These are phyloP conservation scores for Paragyromitra xinjiangensis DNA, from an alignment of 495 filamentous ascomycete genomes.

Conservation along the genomic window DNA sequence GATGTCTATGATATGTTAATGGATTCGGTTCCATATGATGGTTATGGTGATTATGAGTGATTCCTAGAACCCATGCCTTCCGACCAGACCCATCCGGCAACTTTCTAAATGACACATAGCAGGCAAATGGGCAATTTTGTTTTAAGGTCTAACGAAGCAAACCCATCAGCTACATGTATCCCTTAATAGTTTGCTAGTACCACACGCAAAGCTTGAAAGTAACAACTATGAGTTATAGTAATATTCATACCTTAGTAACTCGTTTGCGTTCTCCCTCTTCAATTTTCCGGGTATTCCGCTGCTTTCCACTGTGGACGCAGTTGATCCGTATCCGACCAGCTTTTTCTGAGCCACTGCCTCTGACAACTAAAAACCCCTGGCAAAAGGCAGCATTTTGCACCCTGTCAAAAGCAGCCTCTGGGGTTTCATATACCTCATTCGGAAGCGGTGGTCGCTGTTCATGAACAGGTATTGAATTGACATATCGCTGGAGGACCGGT, in stretches of 20 bases:
- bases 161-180: conserved; percentile 13
- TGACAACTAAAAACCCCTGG: conserved; percentile 23
- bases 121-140: conserved; percentile 21
- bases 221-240: not conserved
- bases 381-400: conserved; percentile 23
- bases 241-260: conserved; percentile 3
- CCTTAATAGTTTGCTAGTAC: not conserved
- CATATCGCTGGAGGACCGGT: conserved; percentile 20
- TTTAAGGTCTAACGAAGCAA: conserved; percentile 19
- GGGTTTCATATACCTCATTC: conserved; percentile 1
- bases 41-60: conserved; percentile 14
- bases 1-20: conserved; percentile 16
- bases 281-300: conserved; percentile 9
- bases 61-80: conserved; percentile 16
- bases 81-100: conserved; percentile 13
- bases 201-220: not conserved
- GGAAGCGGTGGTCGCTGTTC: conserved; percentile 11
- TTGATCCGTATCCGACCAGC: conserved; percentile 14
- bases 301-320: conserved; percentile 15
- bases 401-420: conserved; percentile 15
- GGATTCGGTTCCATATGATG: conserved; percentile 6
- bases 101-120: conserved; percentile 22
- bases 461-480: conserved; percentile 12
- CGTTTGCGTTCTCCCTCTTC: conserved; percentile 16
- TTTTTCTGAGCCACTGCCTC: conserved; percentile 12